Percentiles rank a stretch among this genome's conserved stretches.
These are phyloP conservation scores for Phycomyces nitens DNA, from an alignment of 192 early-diverging fungal species.

Conservation along the genomic window DNA sequence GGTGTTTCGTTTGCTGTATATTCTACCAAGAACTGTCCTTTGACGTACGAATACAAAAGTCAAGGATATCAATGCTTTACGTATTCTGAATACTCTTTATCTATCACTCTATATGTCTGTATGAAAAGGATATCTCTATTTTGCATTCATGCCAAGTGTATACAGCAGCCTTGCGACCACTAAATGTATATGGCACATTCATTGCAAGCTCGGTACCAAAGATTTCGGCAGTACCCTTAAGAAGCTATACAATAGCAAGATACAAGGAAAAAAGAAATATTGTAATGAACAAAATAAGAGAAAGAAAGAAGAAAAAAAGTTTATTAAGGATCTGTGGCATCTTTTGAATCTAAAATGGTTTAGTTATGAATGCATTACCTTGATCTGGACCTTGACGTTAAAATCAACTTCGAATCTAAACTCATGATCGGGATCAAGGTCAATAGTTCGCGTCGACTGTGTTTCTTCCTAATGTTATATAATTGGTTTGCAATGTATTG, in stretches of 20 bases:
- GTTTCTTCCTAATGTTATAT: slow-evolving; percentile 8
- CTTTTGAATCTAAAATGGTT: no score
- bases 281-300: neutral
- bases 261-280: neutral
- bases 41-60: slow-evolving; percentile 16
- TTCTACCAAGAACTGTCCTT: slow-evolving; percentile 69
- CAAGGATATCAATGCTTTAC: neutral
- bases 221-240: slow-evolving; percentile 81
- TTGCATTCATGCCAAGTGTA: slow-evolving; percentile 92
- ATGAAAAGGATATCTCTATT: slow-evolving; percentile 46
- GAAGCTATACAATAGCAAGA: slow-evolving; percentile 43
- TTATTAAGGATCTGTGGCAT: no score
- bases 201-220: slow-evolving; percentile 92
- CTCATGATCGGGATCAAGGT: slow-evolving; percentile 77
- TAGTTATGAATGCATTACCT: slow-evolving; percentile 42
- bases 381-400: slow-evolving; percentile 59
- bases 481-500: no score
- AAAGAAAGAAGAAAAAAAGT: neutral
- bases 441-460: slow-evolving; percentile 51
- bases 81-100: neutral
- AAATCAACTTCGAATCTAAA: slow-evolving; percentile 90
- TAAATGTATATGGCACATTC: slow-evolving; percentile 77
- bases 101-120: neutral
- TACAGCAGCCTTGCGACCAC: slow-evolving; percentile 80
- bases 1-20: slow-evolving; percentile 96